Conservation (phyloP, 2,329 filamentous ascomycete genomes). For the Fusarium nanum region DNA sequence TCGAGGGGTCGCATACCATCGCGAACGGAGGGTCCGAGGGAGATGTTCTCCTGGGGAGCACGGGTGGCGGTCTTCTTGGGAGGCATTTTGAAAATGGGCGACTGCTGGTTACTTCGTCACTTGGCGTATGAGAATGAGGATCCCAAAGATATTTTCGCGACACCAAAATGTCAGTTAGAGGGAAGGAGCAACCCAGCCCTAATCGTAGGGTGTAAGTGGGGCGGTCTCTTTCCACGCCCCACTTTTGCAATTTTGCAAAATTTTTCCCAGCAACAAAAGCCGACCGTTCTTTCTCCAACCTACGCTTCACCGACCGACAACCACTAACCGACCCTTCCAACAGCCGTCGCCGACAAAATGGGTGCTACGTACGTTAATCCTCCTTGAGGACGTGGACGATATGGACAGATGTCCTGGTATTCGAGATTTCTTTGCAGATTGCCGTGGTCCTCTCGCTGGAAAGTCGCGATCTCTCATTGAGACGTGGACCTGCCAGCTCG, state of each 20-base stretch:
- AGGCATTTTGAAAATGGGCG: conserved; percentile 76
- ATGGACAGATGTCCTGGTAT: conserved; percentile 59
- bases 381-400: conserved; percentile 51
- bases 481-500: conserved; percentile 74
- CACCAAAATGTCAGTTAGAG: conserved; percentile 1
- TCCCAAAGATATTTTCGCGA: conserved; percentile 40
- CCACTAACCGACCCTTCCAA: conserved; percentile 55
- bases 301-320: conserved; percentile 49
- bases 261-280: background rate
- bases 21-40: conserved; percentile 94
- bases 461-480: conserved; percentile 48
- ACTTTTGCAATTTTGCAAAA: conserved; percentile 15
- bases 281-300: conserved; percentile 14
- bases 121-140: conserved; percentile 52
- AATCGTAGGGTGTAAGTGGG: background rate
- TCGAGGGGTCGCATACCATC: conserved; percentile 73
- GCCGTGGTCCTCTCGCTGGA: conserved; percentile 88
- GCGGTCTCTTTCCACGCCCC: conserved; percentile 22
- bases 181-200: conserved; percentile 47
- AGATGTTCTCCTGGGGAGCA: conserved; percentile 96
- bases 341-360: conserved; percentile 58
- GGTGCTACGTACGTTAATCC: conserved; percentile 65
- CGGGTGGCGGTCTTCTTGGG: conserved; percentile 86
- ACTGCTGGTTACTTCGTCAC: conserved; percentile 51
- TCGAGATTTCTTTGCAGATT: conserved; percentile 70